Percentiles rank a stretch among this genome's conserved stretches.
phyloP scores from a whole-genome alignment of 495 filamentous ascomycete genomes.

The Xylaria grammica region DNA sequence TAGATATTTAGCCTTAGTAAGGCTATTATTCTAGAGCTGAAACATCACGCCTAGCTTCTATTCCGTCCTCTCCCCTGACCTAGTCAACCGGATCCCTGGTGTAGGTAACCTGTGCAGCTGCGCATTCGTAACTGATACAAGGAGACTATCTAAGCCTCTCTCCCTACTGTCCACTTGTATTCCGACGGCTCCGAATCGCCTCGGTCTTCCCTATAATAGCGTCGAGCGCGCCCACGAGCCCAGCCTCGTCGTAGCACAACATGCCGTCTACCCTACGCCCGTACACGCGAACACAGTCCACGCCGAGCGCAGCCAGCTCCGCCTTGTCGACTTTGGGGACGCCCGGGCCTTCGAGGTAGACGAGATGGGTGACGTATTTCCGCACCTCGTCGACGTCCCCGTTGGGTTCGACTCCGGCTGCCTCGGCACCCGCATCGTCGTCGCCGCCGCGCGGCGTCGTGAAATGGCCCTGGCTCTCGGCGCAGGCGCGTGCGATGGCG shows the following conservation, averaged over 20 bases:
- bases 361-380: constrained; percentile 79
- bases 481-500: constrained; percentile 73
- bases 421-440: constrained; percentile 33
- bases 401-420: neutral
- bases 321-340: constrained; percentile 73
- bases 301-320: constrained; percentile 67
- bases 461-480: constrained; percentile 43
- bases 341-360: constrained; percentile 77
- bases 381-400: constrained; percentile 30
- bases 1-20: neutral
- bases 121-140: neutral
- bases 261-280: constrained; percentile 66
- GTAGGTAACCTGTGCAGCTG: no score
- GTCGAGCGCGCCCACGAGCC: constrained; percentile 76
- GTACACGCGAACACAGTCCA: constrained; percentile 77
- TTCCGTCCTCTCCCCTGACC: no score
- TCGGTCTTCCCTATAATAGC: constrained; percentile 75
- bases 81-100: no score
- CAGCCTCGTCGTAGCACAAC: constrained; percentile 78
- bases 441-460: constrained; percentile 38
- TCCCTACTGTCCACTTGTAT: constrained; percentile 53
- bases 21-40: no score
- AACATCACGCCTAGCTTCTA: no score
- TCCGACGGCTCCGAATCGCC: constrained; percentile 67
- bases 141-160: no score